Evolutionary conservation across 805 yeast species (phyloP).

Genomic region (Torulaspora gathmanii): DNA sequence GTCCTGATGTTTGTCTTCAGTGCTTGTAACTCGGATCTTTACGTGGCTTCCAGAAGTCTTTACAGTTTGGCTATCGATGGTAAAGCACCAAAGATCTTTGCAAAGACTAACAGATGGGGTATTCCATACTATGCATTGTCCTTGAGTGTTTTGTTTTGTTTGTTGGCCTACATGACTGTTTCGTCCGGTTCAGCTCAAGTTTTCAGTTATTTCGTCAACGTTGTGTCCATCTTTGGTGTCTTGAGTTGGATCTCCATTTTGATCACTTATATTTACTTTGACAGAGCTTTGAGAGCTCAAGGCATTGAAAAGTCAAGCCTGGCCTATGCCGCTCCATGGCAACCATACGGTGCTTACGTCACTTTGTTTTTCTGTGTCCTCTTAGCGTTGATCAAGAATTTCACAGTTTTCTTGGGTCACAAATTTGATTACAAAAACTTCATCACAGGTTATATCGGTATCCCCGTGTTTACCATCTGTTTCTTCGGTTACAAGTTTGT

Average conservation of each 20-base stretch:
- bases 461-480: constrained; percentile 50
- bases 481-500: constrained; percentile 57
- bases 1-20: constrained; percentile 73
- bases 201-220: constrained; percentile 67
- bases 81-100: constrained; percentile 64
- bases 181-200: constrained; percentile 51
- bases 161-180: constrained; percentile 67
- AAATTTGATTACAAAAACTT: constrained; percentile 58
- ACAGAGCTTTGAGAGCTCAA: constrained; percentile 61
- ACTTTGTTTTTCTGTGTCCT: constrained; percentile 51
- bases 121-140: constrained; percentile 60
- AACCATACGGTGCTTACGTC: constrained; percentile 61
- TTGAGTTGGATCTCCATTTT: constrained; percentile 71
- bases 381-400: constrained; percentile 61
- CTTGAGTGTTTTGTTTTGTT: constrained; percentile 50
- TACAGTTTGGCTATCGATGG: constrained; percentile 70
- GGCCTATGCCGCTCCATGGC: constrained; percentile 60
- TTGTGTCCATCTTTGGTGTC: constrained; percentile 70
- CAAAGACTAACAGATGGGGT: constrained; percentile 62
- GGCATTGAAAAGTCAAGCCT: constrained; percentile 54
- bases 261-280: constrained; percentile 61
- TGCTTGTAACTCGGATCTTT: constrained; percentile 75
- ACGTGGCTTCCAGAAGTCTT: constrained; percentile 69
- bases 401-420: constrained; percentile 64
- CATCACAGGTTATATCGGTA: constrained; percentile 73